A percentile compares a stretch with the other conserved stretches of the same genome.
These are phyloP conservation scores for Exophiala sp. DNA, from an alignment of 2,329 filamentous ascomycete genomes.

Conservation along the genomic window DNA sequence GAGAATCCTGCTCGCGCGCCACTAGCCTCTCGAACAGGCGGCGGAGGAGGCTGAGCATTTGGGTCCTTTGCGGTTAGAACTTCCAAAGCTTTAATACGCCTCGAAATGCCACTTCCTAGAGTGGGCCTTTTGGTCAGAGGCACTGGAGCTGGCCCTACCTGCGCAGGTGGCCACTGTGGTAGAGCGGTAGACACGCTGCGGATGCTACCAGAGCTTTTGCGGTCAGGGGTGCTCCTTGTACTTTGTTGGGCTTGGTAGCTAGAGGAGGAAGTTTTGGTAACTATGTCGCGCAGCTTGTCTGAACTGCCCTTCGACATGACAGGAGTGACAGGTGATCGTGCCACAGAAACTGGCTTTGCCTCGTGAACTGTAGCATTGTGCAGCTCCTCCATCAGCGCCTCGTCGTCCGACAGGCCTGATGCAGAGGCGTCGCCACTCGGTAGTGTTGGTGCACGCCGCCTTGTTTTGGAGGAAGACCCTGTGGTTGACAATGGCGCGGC, in stretches of 20 bases:
- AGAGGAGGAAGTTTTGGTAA: constrained; percentile 15
- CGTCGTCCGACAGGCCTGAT: constrained; percentile 60
- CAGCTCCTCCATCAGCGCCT: constrained; percentile 77
- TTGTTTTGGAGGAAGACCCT: constrained; percentile 1
- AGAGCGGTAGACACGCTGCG: constrained; percentile 26
- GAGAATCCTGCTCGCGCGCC: constrained; percentile 30
- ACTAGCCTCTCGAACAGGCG: constrained; percentile 27
- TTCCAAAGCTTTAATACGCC: constrained; percentile 88
- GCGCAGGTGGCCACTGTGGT: constrained; percentile 28
- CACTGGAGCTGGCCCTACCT: constrained; percentile 35
- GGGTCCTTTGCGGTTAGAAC: constrained; percentile 50
- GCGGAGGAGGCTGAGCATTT: constrained; percentile 31
- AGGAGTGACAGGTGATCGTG: constrained; percentile 74
- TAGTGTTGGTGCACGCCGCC: constrained; percentile 6
- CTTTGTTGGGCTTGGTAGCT: constrained; percentile 17
- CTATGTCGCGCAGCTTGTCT: constrained; percentile 20
- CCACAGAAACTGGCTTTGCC: constrained; percentile 71
- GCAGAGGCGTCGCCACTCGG: constrained; percentile 32
- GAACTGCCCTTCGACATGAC: constrained; percentile 44
- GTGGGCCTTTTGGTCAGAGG: constrained; percentile 67
- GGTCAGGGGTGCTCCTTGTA: constrained; percentile 17
- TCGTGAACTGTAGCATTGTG: constrained; percentile 75
- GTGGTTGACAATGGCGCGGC: not conserved
- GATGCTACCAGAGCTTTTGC: constrained; percentile 18
- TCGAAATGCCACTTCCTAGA: constrained; percentile 84